Conservation (phyloP, 169 alveolate species). For the Plasmodium yoelii region DNA sequence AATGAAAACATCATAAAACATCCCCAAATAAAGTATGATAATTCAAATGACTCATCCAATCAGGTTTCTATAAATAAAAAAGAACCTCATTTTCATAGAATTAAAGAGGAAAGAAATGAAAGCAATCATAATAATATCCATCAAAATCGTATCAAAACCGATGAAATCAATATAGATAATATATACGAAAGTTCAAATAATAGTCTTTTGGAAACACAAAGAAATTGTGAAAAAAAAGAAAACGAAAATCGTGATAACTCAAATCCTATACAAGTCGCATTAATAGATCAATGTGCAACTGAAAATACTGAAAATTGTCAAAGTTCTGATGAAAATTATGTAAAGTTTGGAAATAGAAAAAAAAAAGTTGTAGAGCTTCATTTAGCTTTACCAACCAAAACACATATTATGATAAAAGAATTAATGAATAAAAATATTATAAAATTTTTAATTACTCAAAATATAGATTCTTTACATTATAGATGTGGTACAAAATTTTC, state of each 20-base stretch:
- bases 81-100: not conserved
- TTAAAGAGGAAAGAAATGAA: not conserved
- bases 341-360: slow-evolving; percentile 79
- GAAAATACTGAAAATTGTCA: not conserved
- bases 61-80: not conserved
- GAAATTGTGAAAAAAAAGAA: not conserved
- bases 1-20: not conserved
- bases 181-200: slow-evolving; percentile 16
- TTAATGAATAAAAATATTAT: slow-evolving; percentile 79
- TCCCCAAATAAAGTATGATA: not conserved
- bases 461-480: slow-evolving; percentile 88
- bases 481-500: slow-evolving; percentile 84
- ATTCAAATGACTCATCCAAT: not conserved
- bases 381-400: slow-evolving; percentile 88
- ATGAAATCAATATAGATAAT: slow-evolving; percentile 6
- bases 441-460: slow-evolving; percentile 85
- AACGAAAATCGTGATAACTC: not conserved
- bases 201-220: slow-evolving; percentile 1
- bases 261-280: too few relatives aligned
- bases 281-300: not conserved
- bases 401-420: slow-evolving; percentile 85
- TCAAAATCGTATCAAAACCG: not conserved
- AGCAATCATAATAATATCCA: not conserved
- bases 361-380: slow-evolving; percentile 83
- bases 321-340: slow-evolving; percentile 29